Evolutionary conservation across 2,329 filamentous ascomycete genomes (phyloP), one percentile per base, ranked within the genome.

Genomic region (Dothideomycetidae sp.): DNA sequence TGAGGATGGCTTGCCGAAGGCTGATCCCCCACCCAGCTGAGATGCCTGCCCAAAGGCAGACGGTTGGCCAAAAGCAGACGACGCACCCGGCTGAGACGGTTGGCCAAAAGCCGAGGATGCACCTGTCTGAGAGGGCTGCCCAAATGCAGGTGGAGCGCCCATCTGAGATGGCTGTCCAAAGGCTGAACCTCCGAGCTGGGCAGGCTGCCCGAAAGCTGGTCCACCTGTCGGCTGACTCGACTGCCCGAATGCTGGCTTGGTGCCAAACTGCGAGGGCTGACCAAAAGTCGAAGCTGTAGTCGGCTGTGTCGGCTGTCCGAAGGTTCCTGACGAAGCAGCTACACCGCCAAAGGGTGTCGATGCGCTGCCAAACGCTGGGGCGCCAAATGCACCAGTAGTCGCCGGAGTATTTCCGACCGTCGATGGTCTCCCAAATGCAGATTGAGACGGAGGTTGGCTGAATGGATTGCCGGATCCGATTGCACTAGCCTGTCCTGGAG

Each of bases 381-480:
- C n/a, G n/a, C n/a, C n/a, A n/a, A n/a, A n/a, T n/a, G n/a, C n/a
- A n/a, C n/a, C n/a, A 18, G 32, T 23, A 16, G 34, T 10, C 7
- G 23, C 18, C 14, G 42, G 28, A 15, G 39, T 28, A 15, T 26
- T 29, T 5, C 33, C 30, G 18, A 37, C 30, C 12, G 32, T 18
- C n/a, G 42, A 39, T 32, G 40, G 34, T 17, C 43, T 34, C 10
- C 42, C 44, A 37, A 44, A 42, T 11, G 39, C 34, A 21, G 43
- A 33, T 10, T 11, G 10, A 5, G 37, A 31, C 9, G 33, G 9
- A 15, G 36, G 29, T 21, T 18, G 14, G 45, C 29, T 48, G 43
- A 40, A 48, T 40, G 43, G 71, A 72, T 33, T 31, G 64, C 63
- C 39, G 12, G 59, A 63, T 0, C 61, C 60, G 5, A 57, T 58